Conservation (phyloP, 2,329 filamentous ascomycete species). For the Zymoseptoria passerinii region DNA sequence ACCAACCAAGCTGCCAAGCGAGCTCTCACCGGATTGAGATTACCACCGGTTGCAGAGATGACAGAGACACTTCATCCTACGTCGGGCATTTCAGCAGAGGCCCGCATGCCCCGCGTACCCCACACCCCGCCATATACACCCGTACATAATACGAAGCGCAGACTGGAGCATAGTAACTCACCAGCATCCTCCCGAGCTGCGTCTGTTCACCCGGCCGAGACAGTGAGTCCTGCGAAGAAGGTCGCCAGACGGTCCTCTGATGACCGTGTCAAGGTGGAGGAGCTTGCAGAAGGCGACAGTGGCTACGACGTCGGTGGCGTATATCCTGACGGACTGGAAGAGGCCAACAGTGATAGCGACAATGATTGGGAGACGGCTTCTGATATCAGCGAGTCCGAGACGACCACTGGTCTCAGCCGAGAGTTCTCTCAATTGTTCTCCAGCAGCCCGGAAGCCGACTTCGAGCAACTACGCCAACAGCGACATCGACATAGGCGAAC, state of each 20-base stretch:
- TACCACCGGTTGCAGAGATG: conserved; percentile 8
- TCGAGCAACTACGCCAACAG: conserved; percentile 22
- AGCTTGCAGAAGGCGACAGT: conserved; percentile 31
- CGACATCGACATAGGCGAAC: conserved; percentile 35
- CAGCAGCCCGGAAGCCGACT: conserved; percentile 18
- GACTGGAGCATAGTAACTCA: conserved; percentile 21
- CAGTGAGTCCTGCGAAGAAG: conserved; percentile 26
- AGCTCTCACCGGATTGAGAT: background rate
- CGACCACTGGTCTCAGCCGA: conserved; percentile 10
- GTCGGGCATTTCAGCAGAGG: conserved; percentile 19
- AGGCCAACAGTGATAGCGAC: conserved; percentile 18
- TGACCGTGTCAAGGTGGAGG: conserved; percentile 35
- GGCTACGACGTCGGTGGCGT: conserved; percentile 38
- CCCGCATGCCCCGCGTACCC: conserved; percentile 17
- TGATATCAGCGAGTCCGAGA: conserved; percentile 16
- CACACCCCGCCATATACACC: conserved; percentile 27
- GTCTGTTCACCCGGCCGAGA: conserved; percentile 32
- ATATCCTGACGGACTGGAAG: conserved; percentile 32
- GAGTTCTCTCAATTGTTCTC: conserved; percentile 16
- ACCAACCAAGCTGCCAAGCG: background rate
- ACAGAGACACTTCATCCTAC: conserved; percentile 18
- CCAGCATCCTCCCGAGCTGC: conserved; percentile 25
- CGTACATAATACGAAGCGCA: conserved; percentile 14
- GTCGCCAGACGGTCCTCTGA: conserved; percentile 14
- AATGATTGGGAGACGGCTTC: conserved; percentile 26